A percentile compares a stretch with the other conserved stretches of the same genome.
phyloP scores from a whole-genome alignment of 306 rosid genomes.

The Clitoria ternatea region DNA sequence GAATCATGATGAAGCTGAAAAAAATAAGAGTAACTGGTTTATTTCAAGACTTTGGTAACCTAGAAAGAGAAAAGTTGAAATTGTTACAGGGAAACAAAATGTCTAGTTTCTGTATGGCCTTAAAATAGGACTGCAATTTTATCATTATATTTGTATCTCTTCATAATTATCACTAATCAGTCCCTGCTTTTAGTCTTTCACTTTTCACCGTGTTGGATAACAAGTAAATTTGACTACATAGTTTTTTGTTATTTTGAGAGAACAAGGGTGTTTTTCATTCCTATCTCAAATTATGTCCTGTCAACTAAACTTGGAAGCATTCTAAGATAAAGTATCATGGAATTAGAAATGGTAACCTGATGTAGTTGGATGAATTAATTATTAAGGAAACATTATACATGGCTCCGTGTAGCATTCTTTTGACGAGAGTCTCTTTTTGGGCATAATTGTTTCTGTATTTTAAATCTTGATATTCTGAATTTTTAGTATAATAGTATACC shows the following conservation, averaged over 20 bases:
- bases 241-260: neutral
- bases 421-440: neutral
- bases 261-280: neutral
- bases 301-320: constrained; percentile 6
- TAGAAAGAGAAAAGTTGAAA: too few relatives aligned
- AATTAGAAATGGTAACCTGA: neutral
- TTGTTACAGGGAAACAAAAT: too few relatives aligned
- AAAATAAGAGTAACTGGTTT: too few relatives aligned
- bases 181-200: neutral
- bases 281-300: neutral
- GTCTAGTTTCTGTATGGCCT: too few relatives aligned
- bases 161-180: too few relatives aligned
- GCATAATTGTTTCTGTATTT: neutral
- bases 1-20: too few relatives aligned
- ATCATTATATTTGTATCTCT: too few relatives aligned
- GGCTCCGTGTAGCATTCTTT: neutral
- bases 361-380: constrained; percentile 3
- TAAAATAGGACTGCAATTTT: too few relatives aligned
- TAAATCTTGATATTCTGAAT: neutral
- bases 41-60: too few relatives aligned
- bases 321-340: neutral
- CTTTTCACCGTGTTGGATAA: neutral
- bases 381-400: neutral
- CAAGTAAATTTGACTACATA: neutral
- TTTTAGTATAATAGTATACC: too few relatives aligned